Evolutionary conservation across 768 basidiomycete species (phyloP), one percentile per base, ranked within the genome.

Genomic region (Pleurotus sapidus): DNA sequence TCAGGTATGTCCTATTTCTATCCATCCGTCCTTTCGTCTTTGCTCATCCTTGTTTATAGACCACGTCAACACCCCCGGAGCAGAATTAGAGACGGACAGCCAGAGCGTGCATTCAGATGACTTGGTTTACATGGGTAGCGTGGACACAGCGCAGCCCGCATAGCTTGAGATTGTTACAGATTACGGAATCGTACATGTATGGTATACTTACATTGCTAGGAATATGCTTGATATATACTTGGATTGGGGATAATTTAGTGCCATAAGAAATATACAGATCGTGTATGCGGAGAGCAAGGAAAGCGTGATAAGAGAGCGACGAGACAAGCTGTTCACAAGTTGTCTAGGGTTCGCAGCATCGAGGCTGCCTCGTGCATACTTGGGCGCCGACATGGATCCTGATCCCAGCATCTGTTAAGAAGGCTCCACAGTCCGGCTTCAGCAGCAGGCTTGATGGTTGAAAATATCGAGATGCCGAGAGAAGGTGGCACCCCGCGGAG

Each of bases 401-500:
- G 59, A 46, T 67, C 65, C 82, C 82, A 84, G 60, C 82, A 83
- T 38, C 64, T 69, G 50, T 78, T 74, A 48, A 83, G 62, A 46
- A 75, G 68, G 11, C 59, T 61, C 78, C 81, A 80, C 61, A 83
- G 81, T 3, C 63, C 61, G 3, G 70, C 68, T 45, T 71, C 67
- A 6, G 73, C 66, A 18, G n/a, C 45, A 18, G 45, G 34, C 38
- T 59, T 25, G 23, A 9, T 2, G 27, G 15, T n/a, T 17, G 68
- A 63, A 17, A 70, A 59, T 9, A 64, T 66, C 17, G 61, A 54
- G 34, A 68, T 61, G 2, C 72, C 74, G 24, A 72, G 67, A 12
- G 74, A 74, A 0, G 84, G 84, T 46, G 72, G 74, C 17, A 81
- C 72, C 1, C 82, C 81, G 5, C 81, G 72, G 30, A 84, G 58